Evolutionary conservation across 2,329 filamentous ascomycete genomes (phyloP), one percentile per base, ranked within the genome.

Genomic region (Trichoderma sp.): DNA sequence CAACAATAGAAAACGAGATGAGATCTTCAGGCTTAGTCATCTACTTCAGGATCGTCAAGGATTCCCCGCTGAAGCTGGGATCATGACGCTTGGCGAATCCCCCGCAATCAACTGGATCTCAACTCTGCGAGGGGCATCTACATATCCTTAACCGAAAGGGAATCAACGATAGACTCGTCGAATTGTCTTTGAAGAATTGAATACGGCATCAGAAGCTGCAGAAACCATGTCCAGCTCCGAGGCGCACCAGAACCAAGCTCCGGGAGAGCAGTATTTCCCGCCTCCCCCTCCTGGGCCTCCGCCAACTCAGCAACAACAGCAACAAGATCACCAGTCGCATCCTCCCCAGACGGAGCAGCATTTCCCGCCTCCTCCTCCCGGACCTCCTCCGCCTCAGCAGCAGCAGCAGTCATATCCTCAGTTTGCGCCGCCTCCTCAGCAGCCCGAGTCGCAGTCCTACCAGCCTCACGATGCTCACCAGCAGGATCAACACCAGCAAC

Each of bases 251-350:
- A 71, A 30, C 3, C 68, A 47, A 47, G 67, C 57, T 43, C 60
- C 47, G 15, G 61, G 32, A 24, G 68, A 32, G 58, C 68, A 64
- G 6, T 71, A 71, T 64, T 71, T 71, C 47, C 68, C 68, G 7
- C 68, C 68, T 30, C 68, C 68, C 6, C 68, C 68, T 39, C 68
- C 68, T 30, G 68, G 68, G 1, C 60, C 68, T 39, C 68, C 68
- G 2, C 47, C 47, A 32, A 1, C 36, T 61, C 64, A 58, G 18
- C 64, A 58, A n/a, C 64, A 53, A 12, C 47, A 53, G 3, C n/a
- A 53, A 6, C n/a, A 53, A 53, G 21, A 53, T 53, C 47, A 53
- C n/a, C 47, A 53, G 3, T 0, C n/a, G 8, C 47, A 53, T 6
- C 9, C 47, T 53, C 47, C 21, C n/a, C 47, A 53, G 47, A 53